phyloP scores from a whole-genome alignment of 352 stramenopile genomes.

The Phytophthora pseudosyringae region DNA sequence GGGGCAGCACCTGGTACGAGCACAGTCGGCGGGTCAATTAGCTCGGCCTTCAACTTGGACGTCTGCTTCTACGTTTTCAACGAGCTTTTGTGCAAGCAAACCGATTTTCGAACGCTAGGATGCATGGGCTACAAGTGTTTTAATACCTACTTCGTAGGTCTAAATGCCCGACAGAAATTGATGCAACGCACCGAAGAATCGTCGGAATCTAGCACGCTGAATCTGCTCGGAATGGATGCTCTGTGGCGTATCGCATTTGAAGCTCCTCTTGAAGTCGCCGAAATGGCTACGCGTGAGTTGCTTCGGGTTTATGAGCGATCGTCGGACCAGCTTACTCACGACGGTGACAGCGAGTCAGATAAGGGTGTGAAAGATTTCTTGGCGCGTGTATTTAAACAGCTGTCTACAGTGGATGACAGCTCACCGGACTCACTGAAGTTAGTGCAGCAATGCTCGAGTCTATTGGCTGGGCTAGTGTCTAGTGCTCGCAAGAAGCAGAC shows the following conservation, averaged over 20 bases:
- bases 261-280: constrained; percentile 74
- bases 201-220: constrained; percentile 32
- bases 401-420: constrained; percentile 58
- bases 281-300: constrained; percentile 79
- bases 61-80: constrained; percentile 88
- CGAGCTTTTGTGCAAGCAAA: constrained; percentile 81
- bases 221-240: constrained; percentile 79
- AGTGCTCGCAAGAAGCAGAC: constrained; percentile 56
- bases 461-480: constrained; percentile 76
- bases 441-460: constrained; percentile 79
- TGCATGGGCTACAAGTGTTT: constrained; percentile 88
- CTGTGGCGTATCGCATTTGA: constrained; percentile 87
- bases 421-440: constrained; percentile 61
- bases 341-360: constrained; percentile 32
- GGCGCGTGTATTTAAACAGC: constrained; percentile 76
- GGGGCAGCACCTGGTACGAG: constrained; percentile 25
- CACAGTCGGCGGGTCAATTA: constrained; percentile 51
- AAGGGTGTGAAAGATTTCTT: constrained; percentile 77
- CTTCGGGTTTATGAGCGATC: constrained; percentile 83
- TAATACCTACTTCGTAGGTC: constrained; percentile 83
- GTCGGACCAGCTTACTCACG: constrained; percentile 32
- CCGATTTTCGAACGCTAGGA: constrained; percentile 74
- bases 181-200: constrained; percentile 28
- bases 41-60: constrained; percentile 74
- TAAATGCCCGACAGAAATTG: constrained; percentile 71